These are phyloP conservation scores for Gyrodon lividus DNA, from an alignment of 768 basidiomycete species.

Conservation along the genomic window DNA sequence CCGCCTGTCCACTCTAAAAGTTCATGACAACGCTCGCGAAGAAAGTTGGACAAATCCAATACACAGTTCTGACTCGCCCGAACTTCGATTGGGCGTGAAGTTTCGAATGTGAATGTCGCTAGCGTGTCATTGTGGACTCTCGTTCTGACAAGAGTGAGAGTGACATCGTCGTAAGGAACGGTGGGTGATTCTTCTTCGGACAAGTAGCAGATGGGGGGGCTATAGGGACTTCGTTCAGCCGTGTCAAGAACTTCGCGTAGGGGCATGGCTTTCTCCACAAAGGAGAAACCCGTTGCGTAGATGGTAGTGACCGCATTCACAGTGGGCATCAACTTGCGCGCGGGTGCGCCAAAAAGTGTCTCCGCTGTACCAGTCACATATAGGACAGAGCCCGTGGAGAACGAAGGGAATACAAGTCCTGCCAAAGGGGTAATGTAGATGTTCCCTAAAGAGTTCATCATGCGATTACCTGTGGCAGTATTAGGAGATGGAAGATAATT, in stretches of 20 bases:
- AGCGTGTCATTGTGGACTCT: constrained; percentile 34
- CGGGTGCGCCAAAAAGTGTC: constrained; percentile 47
- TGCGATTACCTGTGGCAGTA: constrained; percentile 47
- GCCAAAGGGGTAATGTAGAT: constrained; percentile 57
- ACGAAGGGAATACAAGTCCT: constrained; percentile 55
- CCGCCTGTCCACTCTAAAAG: constrained; percentile 47
- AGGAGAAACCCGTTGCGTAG: constrained; percentile 49
- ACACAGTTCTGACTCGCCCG: constrained; percentile 51
- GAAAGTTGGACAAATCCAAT: constrained; percentile 50
- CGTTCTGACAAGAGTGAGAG: constrained; percentile 25
- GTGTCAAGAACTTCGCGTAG: constrained; percentile 40
- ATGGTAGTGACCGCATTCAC: constrained; percentile 47
- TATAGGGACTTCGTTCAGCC: constrained; percentile 48
- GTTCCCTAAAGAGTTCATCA: constrained; percentile 65
- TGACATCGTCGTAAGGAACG: constrained; percentile 29
- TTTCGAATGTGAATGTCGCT: constrained; percentile 54
- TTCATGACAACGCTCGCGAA: constrained; percentile 45
- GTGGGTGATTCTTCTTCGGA: constrained; percentile 42
- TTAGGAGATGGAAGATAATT: not conserved
- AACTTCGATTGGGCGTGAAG: constrained; percentile 26
- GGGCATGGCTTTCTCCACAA: constrained; percentile 55
- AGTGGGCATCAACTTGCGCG: constrained; percentile 51
- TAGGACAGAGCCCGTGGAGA: constrained; percentile 52
- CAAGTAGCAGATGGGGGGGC: constrained; percentile 54
- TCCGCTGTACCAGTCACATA: constrained; percentile 58